Evolutionary conservation across 371 early-diverging fungal species (phyloP).

Genomic region (Mucor circinelloides): DNA sequence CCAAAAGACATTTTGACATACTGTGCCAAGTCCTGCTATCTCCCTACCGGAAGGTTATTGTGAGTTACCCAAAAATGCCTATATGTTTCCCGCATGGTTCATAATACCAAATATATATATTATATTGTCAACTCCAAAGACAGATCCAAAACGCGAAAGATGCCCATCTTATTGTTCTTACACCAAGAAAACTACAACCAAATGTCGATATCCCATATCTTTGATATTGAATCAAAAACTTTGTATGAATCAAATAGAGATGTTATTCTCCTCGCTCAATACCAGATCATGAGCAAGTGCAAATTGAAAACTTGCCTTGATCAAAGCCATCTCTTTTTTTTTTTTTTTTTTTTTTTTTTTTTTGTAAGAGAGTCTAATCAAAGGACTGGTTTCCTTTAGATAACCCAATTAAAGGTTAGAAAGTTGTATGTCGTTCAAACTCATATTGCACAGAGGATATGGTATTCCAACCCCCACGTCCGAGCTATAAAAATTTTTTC

Average conservation of each 20-base stretch:
- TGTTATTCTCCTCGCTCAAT: neutral
- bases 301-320: neutral
- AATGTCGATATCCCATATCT: neutral
- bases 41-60: no score
- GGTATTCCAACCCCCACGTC: neutral
- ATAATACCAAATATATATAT: no score
- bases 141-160: neutral
- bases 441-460: neutral
- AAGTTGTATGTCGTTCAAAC: neutral
- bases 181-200: no score
- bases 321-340: neutral
- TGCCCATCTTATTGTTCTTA: neutral
- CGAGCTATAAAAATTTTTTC: constrained; percentile 5
- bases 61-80: no score
- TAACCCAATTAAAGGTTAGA: constrained; percentile 1
- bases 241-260: neutral
- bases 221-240: neutral
- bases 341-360: no score
- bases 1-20: no score
- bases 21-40: no score
- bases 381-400: constrained; percentile 7
- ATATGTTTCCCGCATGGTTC: no score
- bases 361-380: neutral
- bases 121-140: neutral
- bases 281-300: neutral